Conservation (phyloP, 805 yeast species). For the Cyberlindnera americana region DNA sequence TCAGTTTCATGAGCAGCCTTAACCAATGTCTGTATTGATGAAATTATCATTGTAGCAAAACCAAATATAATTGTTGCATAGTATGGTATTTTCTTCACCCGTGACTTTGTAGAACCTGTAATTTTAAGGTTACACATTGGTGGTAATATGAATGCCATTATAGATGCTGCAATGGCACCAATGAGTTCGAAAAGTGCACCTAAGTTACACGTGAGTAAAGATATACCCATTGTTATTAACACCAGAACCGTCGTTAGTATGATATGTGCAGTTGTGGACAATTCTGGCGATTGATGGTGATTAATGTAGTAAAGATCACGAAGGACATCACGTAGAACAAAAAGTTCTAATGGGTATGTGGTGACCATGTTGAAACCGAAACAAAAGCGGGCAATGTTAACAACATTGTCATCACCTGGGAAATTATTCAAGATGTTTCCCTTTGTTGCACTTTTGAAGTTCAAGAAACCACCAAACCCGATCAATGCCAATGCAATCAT, state of each 20-base stretch:
- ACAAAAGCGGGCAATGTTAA: conserved; percentile 84
- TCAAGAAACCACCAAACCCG: conserved; percentile 75
- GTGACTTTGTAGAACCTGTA: conserved; percentile 41
- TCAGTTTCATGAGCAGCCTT: conserved; percentile 24
- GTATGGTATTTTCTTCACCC: conserved; percentile 49
- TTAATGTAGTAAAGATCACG: conserved; percentile 51
- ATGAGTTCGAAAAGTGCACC: conserved; percentile 88
- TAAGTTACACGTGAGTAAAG: conserved; percentile 78
- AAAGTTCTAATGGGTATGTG: conserved; percentile 85
- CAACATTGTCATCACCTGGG: conserved; percentile 65
- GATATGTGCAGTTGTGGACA: conserved; percentile 50
- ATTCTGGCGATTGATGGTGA: conserved; percentile 34
- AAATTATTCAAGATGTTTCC: conserved; percentile 90
- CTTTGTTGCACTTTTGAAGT: conserved; percentile 72
- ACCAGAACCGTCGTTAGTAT: conserved; percentile 64
- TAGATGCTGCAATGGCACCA: conserved; percentile 90
- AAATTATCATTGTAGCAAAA: conserved; percentile 66
- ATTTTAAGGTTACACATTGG: conserved; percentile 77
- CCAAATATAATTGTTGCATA: conserved; percentile 70
- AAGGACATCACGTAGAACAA: conserved; percentile 86
- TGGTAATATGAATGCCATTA: conserved; percentile 89
- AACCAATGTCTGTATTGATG: conserved; percentile 70
- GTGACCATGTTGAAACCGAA: conserved; percentile 92
- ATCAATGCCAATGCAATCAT: conserved; percentile 73
- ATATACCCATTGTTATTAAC: conserved; percentile 65